Evolutionary conservation across 345 rosid genomes (phyloP).

Genomic region (Kernera saxatilis): DNA sequence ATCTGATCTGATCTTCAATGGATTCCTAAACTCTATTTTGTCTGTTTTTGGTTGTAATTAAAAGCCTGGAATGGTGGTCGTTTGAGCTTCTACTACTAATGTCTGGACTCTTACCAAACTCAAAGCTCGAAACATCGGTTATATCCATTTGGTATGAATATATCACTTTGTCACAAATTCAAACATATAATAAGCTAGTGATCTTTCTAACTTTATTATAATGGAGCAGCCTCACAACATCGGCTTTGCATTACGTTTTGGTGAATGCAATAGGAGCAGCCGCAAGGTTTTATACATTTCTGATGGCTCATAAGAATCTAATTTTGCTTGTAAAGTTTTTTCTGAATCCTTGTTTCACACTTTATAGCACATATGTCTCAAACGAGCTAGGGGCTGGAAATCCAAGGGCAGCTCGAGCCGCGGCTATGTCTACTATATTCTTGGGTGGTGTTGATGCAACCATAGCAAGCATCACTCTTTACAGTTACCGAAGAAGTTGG

Average conservation of each 20-base stretch:
- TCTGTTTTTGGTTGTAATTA: not conserved
- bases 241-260: conserved; percentile 32
- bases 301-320: not conserved
- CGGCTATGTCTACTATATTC: conserved; percentile 15
- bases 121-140: conserved; percentile 48
- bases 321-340: not conserved
- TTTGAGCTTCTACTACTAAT: conserved; percentile 40
- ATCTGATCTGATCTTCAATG: not conserved
- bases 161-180: not conserved
- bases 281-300: conserved; percentile 36
- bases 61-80: conserved; percentile 53
- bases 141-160: conserved; percentile 42
- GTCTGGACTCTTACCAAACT: conserved; percentile 42
- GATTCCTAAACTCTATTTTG: not conserved
- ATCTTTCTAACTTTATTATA: not conserved
- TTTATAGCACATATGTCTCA: conserved; percentile 42
- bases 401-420: conserved; percentile 34
- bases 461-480: conserved; percentile 23
- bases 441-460: conserved; percentile 26
- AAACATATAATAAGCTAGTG: not conserved
- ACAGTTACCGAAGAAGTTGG: conserved; percentile 18
- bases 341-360: not conserved
- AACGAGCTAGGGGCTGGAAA: conserved; percentile 48
- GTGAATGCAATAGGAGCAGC: conserved; percentile 45
- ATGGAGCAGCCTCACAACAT: conserved; percentile 36